phyloP scores from a whole-genome alignment of 345 rosid genomes.

The Erucastrum elatum region DNA sequence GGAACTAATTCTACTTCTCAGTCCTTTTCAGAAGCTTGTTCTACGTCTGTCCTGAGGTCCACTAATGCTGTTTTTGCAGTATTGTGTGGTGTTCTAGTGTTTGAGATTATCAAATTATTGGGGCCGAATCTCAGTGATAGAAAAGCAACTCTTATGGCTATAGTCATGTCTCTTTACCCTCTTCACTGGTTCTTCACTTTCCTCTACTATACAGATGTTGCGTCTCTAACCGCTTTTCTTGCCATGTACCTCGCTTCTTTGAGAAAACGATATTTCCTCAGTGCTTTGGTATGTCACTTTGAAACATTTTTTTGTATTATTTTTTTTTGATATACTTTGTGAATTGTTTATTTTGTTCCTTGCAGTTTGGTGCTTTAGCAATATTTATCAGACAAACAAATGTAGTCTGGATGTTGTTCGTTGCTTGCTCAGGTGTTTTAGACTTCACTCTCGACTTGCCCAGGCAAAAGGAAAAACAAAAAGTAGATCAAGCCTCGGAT shows the following conservation, averaged over 20 bases:
- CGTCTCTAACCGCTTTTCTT: slow-evolving; percentile 77
- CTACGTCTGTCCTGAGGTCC: slow-evolving; percentile 63
- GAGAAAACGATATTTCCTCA: slow-evolving; percentile 65
- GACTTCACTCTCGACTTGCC: slow-evolving; percentile 50
- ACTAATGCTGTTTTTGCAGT: slow-evolving; percentile 68
- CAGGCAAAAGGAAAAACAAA: slow-evolving; percentile 33
- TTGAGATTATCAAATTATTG: slow-evolving; percentile 62
- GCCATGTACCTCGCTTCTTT: slow-evolving; percentile 84
- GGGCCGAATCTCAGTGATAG: slow-evolving; percentile 59
- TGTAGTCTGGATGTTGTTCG: slow-evolving; percentile 84
- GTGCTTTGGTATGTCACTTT: slow-evolving; percentile 67
- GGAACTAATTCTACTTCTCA: slow-evolving; percentile 20
- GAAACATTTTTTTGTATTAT: slow-evolving; percentile 6
- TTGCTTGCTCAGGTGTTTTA: slow-evolving; percentile 74
- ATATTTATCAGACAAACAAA: slow-evolving; percentile 79
- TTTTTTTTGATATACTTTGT: not conserved
- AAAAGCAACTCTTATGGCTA: slow-evolving; percentile 56
- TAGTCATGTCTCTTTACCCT: slow-evolving; percentile 71
- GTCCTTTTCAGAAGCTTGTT: slow-evolving; percentile 59
- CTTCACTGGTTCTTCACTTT: slow-evolving; percentile 94
- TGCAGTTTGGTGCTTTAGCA: slow-evolving; percentile 78
- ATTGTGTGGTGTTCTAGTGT: slow-evolving; percentile 64
- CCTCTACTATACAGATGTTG: slow-evolving; percentile 95
- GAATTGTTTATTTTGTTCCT: not conserved
- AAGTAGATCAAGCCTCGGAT: slow-evolving; percentile 23